These are phyloP conservation scores for Craspedostauros australis DNA, from an alignment of 108 stramenopile genomes.

Conservation along the genomic window DNA sequence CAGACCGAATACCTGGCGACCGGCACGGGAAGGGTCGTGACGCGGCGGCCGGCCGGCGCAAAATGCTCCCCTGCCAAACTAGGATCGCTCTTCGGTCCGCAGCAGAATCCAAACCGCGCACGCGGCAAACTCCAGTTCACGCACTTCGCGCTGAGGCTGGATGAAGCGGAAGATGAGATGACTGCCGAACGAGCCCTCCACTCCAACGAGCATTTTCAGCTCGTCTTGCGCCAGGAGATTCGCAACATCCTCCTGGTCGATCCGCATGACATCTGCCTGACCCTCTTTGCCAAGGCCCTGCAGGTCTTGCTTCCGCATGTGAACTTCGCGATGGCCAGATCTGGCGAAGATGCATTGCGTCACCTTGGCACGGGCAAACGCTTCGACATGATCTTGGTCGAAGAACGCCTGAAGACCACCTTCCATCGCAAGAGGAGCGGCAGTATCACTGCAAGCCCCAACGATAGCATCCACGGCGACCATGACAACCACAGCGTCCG, in stretches of 20 bases:
- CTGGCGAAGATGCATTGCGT: slow-evolving; percentile 44
- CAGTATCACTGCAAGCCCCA: too few relatives aligned
- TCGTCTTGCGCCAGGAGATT: slow-evolving; percentile 36
- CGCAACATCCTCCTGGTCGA: slow-evolving; percentile 55
- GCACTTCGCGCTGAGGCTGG: slow-evolving; percentile 18
- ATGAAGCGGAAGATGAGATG: slow-evolving; percentile 1
- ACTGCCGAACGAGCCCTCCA: slow-evolving; percentile 6
- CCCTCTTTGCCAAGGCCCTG: slow-evolving; percentile 51
- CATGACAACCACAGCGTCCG: too few relatives aligned
- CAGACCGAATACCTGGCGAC: too few relatives aligned
- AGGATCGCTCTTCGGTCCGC: too few relatives aligned
- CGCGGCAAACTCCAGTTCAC: slow-evolving; percentile 22
- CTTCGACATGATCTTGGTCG: slow-evolving; percentile 62
- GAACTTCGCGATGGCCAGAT: slow-evolving; percentile 32
- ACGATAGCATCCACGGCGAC: too few relatives aligned
- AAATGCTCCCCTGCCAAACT: too few relatives aligned
- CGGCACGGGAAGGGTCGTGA: too few relatives aligned
- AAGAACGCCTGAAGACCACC: slow-evolving; percentile 43
- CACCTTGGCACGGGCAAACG: slow-evolving; percentile 7
- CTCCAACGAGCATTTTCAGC: slow-evolving; percentile 24
- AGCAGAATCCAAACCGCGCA: too few relatives aligned
- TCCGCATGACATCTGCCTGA: slow-evolving; percentile 56
- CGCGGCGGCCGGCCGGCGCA: too few relatives aligned
- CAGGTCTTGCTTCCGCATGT: slow-evolving; percentile 43
- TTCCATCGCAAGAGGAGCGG: slow-evolving; percentile 6